phyloP scores from a whole-genome alignment of 192 early-diverging fungal species.

The Cetraspora pellucida region DNA sequence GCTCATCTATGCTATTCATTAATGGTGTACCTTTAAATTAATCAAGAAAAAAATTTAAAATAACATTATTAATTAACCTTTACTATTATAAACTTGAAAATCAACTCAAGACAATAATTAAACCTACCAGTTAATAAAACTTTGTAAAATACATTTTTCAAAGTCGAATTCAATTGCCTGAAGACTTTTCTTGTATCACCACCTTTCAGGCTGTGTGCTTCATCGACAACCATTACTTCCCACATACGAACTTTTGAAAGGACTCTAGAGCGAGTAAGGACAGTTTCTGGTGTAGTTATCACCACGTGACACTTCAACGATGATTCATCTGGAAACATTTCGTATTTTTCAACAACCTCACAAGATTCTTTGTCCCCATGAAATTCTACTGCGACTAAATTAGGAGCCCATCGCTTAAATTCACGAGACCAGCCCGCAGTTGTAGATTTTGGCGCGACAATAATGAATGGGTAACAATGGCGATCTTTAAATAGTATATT shows the following conservation, averaged over 20 bases:
- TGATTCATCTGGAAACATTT: slow-evolving; percentile 45
- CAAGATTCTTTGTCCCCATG: slow-evolving; percentile 52
- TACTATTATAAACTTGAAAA: no score
- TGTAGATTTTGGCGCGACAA: slow-evolving; percentile 68
- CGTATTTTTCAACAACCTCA: slow-evolving; percentile 54
- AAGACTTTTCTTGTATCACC: slow-evolving; percentile 66
- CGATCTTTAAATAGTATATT: slow-evolving; percentile 49
- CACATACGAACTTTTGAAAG: slow-evolving; percentile 58
- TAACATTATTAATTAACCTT: no score
- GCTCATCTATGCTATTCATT: slow-evolving; percentile 72
- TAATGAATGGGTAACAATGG: slow-evolving; percentile 60
- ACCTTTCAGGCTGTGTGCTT: slow-evolving; percentile 75
- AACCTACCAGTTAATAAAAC: slow-evolving; percentile 66
- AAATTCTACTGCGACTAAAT: slow-evolving; percentile 59
- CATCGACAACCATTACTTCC: slow-evolving; percentile 71
- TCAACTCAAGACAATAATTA: no score
- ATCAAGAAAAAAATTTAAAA: no score
- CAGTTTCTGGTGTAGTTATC: slow-evolving; percentile 63
- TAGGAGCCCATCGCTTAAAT: slow-evolving; percentile 71
- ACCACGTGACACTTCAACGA: slow-evolving; percentile 70
- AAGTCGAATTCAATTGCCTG: slow-evolving; percentile 46
- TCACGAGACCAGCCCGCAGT: slow-evolving; percentile 72
- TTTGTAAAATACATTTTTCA: slow-evolving; percentile 50
- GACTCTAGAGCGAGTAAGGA: slow-evolving; percentile 47
- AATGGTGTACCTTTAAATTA: slow-evolving; percentile 58